Percentiles rank a stretch among this genome's conserved stretches.
These are phyloP conservation scores for Eucalyptus sp. DNA, from an alignment of 345 rosid species.

Conservation along the genomic window DNA sequence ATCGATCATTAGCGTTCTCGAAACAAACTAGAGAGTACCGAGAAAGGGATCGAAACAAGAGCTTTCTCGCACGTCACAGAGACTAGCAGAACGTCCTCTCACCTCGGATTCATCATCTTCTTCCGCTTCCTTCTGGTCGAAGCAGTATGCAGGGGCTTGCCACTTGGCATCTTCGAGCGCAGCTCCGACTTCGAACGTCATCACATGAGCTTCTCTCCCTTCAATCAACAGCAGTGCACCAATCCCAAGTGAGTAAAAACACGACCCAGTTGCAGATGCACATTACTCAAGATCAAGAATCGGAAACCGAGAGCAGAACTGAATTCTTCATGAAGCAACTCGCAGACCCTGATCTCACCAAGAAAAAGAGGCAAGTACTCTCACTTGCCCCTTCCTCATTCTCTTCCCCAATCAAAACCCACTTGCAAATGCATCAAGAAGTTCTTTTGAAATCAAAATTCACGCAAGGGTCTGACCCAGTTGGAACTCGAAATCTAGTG, in stretches of 20 bases:
- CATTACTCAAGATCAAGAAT: background rate
- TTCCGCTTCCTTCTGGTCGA: background rate
- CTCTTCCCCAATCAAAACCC: background rate
- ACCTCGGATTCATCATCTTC: background rate
- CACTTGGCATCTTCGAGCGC: conserved; percentile 44
- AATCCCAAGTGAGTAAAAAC: background rate
- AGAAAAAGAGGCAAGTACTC: background rate
- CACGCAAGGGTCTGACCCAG: background rate
- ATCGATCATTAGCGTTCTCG: background rate
- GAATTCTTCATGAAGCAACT: background rate
- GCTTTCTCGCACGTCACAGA: background rate
- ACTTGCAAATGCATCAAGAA: background rate
- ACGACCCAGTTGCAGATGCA: background rate
- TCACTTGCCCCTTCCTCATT: background rate
- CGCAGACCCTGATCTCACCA: background rate
- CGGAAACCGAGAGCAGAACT: background rate
- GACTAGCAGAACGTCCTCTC: background rate
- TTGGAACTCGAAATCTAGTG: background rate
- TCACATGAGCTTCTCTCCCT: conserved; percentile 59
- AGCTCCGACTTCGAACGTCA: conserved; percentile 56
- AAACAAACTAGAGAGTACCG: background rate
- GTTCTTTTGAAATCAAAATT: background rate
- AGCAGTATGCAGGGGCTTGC: conserved; percentile 58
- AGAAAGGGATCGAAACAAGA: background rate
- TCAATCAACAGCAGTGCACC: background rate